Percentiles rank a stretch among this genome's conserved stretches.
Conservation (phyloP, 2,329 filamentous ascomycete genomes). For the Cordyceps farinosa region DNA sequence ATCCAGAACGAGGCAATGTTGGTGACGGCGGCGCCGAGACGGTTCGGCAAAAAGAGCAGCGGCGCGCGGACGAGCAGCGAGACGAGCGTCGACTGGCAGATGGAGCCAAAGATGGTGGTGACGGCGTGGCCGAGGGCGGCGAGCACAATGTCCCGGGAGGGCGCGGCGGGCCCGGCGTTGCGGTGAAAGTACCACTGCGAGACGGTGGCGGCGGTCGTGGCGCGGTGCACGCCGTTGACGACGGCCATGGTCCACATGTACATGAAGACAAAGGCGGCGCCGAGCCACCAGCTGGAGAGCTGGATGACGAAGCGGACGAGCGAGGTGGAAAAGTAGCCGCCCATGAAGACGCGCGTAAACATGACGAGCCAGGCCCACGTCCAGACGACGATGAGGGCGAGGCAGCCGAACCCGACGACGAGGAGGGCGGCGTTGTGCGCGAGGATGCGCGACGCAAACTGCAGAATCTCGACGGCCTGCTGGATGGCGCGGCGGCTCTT, state of each 20-base stretch:
- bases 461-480: conserved; percentile 82
- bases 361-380: conserved; percentile 96
- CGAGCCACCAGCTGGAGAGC: conserved; percentile 89
- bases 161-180: conserved; percentile 71
- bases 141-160: conserved; percentile 74
- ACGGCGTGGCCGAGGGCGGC: conserved; percentile 78
- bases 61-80: conserved; percentile 79
- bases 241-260: conserved; percentile 94
- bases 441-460: conserved; percentile 87
- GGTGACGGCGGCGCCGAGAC: conserved; percentile 61
- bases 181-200: conserved; percentile 99
- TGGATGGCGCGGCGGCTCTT: conserved; percentile 76
- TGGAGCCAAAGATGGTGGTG: conserved; percentile 86
- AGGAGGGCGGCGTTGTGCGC: conserved; percentile 80
- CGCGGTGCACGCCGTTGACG: conserved; percentile 82
- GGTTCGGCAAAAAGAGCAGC: conserved; percentile 74
- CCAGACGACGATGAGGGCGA: conserved; percentile 76
- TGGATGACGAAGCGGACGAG: conserved; percentile 73
- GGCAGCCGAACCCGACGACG: conserved; percentile 73
- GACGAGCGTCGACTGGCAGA: conserved; percentile 82
- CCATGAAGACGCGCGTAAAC: conserved; percentile 93
- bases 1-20: conserved; percentile 76
- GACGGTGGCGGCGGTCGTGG: conserved; percentile 89
- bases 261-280: conserved; percentile 85
- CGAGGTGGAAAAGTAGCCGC: conserved; percentile 71